Conservation (phyloP, 108 stramenopile genomes). For the Skeletonema marinoi region DNA sequence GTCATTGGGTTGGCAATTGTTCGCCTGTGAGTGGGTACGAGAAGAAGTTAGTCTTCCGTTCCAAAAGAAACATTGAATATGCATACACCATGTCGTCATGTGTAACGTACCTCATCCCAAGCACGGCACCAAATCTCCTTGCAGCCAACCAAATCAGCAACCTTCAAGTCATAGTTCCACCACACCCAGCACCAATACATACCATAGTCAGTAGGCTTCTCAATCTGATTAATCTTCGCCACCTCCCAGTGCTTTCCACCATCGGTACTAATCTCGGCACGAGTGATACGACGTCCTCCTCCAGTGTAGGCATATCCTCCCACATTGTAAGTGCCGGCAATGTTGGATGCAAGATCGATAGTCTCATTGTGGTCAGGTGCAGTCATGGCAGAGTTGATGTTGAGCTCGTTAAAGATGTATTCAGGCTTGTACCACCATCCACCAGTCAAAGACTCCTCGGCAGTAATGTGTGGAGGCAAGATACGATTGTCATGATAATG, state of each 20-base stretch:
- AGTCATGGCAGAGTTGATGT: conserved; percentile 96
- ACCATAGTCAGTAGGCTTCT: conserved; percentile 82
- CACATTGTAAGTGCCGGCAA: conserved; percentile 78
- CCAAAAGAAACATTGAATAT: background rate
- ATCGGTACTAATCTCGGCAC: conserved; percentile 92
- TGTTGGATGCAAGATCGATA: conserved; percentile 65
- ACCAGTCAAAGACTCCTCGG: conserved; percentile 88
- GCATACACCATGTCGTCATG: too few relatives aligned
- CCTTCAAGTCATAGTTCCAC: conserved; percentile 78
- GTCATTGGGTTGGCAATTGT: conserved; percentile 88
- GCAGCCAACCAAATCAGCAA: conserved; percentile 81
- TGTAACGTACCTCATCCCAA: conserved; percentile 74
- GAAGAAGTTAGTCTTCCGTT: background rate
- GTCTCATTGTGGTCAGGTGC: conserved; percentile 93
- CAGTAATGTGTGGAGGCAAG: conserved; percentile 92
- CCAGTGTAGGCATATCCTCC: conserved; percentile 97
- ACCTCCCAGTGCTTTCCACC: conserved; percentile 88
- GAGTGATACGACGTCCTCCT: conserved; percentile 88
- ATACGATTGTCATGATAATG: conserved; percentile 99
- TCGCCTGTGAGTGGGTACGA: conserved; percentile 27
- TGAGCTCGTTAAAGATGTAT: conserved; percentile 97
- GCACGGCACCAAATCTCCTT: conserved; percentile 94
- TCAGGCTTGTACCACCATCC: conserved; percentile 98
- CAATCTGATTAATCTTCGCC: conserved; percentile 71
- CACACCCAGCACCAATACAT: conserved; percentile 96